phyloP scores from a whole-genome alignment of 129 eudicot genomes.

The Centaurea solstitialis region DNA sequence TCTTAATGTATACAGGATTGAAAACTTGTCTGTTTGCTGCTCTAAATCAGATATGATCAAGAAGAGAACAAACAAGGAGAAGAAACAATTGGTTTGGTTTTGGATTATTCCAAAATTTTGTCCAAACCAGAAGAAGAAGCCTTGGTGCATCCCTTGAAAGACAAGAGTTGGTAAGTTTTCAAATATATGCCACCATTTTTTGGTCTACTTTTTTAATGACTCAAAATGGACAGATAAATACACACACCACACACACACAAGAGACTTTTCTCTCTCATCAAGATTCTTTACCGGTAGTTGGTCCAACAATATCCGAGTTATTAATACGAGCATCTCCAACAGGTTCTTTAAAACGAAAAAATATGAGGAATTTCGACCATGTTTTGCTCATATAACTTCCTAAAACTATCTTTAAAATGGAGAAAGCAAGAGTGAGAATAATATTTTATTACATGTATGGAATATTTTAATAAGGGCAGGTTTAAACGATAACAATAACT shows the following conservation, averaged over 20 bases:
- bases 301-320: not conserved
- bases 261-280: slow-evolving; percentile 6
- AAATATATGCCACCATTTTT: not conserved
- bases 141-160: slow-evolving; percentile 17
- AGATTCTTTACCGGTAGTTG: not conserved
- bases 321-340: no score
- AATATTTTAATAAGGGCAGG: not conserved
- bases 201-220: not conserved
- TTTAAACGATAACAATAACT: no score
- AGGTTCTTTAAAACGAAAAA: no score
- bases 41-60: slow-evolving; percentile 27
- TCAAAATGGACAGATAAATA: slow-evolving; percentile 11
- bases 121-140: slow-evolving; percentile 28
- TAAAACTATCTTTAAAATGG: not conserved
- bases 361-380: not conserved
- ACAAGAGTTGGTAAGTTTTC: slow-evolving; percentile 24
- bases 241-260: not conserved
- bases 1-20: slow-evolving; percentile 47
- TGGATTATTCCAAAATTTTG: slow-evolving; percentile 66
- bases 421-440: not conserved
- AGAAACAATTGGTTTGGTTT: slow-evolving; percentile 26
- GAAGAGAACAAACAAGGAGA: slow-evolving; percentile 38
- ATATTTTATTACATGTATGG: not conserved
- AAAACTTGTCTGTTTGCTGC: slow-evolving; percentile 48
- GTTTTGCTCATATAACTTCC: not conserved